Evolutionary conservation across 2,329 filamentous ascomycete genomes (phyloP).

Genomic region (Lasiodiplodia hormozganensis): DNA sequence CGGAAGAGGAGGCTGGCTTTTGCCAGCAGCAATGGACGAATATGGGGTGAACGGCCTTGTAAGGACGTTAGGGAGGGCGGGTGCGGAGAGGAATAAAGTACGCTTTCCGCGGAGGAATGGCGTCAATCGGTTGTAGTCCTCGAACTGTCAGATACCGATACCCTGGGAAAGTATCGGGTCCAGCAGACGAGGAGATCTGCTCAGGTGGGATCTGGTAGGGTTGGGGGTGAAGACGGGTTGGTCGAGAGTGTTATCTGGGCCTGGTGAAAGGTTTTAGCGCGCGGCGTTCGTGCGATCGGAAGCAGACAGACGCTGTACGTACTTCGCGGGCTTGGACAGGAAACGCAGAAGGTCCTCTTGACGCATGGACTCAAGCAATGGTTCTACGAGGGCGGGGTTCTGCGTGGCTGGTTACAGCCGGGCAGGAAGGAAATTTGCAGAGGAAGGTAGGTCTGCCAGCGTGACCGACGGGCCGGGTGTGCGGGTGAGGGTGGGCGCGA

Average conservation of each 20-base stretch:
- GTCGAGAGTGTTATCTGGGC: conserved; percentile 71
- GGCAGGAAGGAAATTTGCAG: conserved; percentile 38
- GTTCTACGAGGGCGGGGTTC: conserved; percentile 34
- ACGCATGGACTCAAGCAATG: conserved; percentile 74
- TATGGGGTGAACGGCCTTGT: conserved; percentile 65
- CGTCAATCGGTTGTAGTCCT: conserved; percentile 70
- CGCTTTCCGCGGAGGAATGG: conserved; percentile 84
- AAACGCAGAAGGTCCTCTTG: conserved; percentile 89
- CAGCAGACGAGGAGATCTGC: conserved; percentile 77
- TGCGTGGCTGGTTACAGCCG: conserved; percentile 47
- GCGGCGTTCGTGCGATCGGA: not conserved
- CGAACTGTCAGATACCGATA: conserved; percentile 82
- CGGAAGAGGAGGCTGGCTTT: conserved; percentile 74
- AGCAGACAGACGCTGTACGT: conserved; percentile 49
- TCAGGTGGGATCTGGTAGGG: conserved; percentile 44
- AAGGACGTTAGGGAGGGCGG: conserved; percentile 88
- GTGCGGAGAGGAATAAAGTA: conserved; percentile 83
- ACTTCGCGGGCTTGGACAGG: conserved; percentile 95
- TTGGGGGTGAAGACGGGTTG: conserved; percentile 40
- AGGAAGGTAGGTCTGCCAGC: conserved; percentile 41
- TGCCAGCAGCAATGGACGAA: conserved; percentile 76
- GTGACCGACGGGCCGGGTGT: conserved; percentile 36
- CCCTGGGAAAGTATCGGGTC: conserved; percentile 81
- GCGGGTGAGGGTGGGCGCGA: not conserved
- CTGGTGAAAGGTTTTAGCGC: conserved; percentile 46